Evolutionary conservation across 805 yeast species (phyloP).

Genomic region (Yarrowia sp.): DNA sequence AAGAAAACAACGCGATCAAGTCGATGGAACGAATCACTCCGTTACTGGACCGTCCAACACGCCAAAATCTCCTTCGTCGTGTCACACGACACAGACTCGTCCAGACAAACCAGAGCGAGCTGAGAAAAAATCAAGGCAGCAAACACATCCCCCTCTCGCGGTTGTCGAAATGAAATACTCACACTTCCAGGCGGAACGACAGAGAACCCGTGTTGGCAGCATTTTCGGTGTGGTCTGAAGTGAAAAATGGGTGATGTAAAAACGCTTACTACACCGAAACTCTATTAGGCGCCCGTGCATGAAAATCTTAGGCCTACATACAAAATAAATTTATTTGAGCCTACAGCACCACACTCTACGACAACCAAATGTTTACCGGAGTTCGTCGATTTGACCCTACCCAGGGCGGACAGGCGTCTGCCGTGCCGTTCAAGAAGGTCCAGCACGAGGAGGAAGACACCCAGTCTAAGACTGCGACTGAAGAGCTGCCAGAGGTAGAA

Average conservation of each 20-base stretch:
- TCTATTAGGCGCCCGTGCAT: neutral
- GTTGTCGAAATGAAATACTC: slow-evolving; percentile 20
- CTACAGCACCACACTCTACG: neutral
- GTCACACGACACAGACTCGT: too few relatives aligned
- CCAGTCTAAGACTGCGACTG: neutral
- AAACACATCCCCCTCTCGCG: neutral
- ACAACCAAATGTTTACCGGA: slow-evolving; percentile 10
- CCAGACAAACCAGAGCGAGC: neutral
- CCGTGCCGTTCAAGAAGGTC: slow-evolving; percentile 18
- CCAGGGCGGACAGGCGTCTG: neutral
- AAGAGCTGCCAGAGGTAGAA: neutral
- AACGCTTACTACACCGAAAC: slow-evolving; percentile 14
- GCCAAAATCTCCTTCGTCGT: neutral
- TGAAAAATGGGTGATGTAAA: slow-evolving; percentile 5
- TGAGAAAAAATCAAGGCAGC: neutral
- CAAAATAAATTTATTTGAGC: neutral
- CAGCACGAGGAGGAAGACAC: slow-evolving; percentile 8
- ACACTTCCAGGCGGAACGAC: slow-evolving; percentile 47
- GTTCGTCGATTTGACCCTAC: slow-evolving; percentile 23
- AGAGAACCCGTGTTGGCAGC: slow-evolving; percentile 23
- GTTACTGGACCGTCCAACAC: too few relatives aligned
- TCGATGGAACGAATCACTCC: too few relatives aligned
- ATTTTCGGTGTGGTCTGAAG: slow-evolving; percentile 14
- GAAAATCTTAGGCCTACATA: slow-evolving; percentile 11
- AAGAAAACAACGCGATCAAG: neutral